phyloP scores from a whole-genome alignment of 1,284 basidiomycete genomes.

The Singerocomus rubriflavus region DNA sequence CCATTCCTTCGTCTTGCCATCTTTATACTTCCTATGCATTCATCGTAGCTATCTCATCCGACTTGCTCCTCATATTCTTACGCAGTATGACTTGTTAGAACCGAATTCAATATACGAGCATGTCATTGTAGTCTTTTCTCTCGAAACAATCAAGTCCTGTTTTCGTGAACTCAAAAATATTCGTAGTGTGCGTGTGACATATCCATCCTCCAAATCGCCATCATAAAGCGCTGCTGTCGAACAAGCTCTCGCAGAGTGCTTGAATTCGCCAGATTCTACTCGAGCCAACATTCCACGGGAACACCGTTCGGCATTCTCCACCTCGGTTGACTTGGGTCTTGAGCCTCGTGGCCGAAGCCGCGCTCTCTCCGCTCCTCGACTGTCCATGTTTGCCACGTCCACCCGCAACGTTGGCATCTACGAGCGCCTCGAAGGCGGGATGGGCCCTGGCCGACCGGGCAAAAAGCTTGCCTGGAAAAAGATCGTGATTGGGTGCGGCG shows the following conservation, averaged over 20 bases:
- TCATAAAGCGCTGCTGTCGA: no score
- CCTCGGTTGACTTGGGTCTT: slow-evolving; percentile 26
- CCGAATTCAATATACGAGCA: not conserved
- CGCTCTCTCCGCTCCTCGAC: not conserved
- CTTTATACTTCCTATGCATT: not conserved
- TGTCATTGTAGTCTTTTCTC: not conserved
- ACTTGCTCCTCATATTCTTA: slow-evolving; percentile 3
- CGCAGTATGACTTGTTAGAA: slow-evolving; percentile 11
- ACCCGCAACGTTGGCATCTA: slow-evolving; percentile 50
- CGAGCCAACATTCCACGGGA: slow-evolving; percentile 22
- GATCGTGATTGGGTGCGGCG: slow-evolving; percentile 52
- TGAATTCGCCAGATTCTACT: not conserved
- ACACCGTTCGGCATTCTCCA: slow-evolving; percentile 26
- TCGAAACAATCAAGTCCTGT: no score
- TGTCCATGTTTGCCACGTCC: slow-evolving; percentile 33
- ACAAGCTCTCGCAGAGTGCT: not conserved
- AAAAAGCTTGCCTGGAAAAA: slow-evolving; percentile 61
- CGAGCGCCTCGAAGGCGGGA: slow-evolving; percentile 61
- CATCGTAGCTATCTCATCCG: not conserved
- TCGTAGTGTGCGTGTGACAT: no score
- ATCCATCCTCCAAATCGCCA: no score
- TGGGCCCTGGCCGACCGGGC: slow-evolving; percentile 43
- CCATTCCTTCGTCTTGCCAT: not conserved
- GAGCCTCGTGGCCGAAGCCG: slow-evolving; percentile 25
- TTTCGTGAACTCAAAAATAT: no score